phyloP scores from a whole-genome alignment of 2,329 filamentous ascomycete species.

The Sarocladiaceae sp. region DNA sequence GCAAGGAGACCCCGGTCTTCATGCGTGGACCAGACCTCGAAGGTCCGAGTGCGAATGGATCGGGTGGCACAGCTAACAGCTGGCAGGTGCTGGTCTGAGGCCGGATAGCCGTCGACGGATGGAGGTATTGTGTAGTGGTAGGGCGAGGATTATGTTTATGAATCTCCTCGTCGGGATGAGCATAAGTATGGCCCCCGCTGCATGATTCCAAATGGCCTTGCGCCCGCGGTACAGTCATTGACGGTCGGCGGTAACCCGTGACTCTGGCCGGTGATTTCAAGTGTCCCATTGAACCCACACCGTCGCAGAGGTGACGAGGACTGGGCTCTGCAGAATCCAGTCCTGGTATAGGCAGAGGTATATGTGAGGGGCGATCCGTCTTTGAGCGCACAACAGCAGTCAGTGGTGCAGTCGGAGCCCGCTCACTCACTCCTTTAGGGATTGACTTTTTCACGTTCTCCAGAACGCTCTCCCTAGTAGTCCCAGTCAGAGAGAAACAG shows the following conservation, averaged over 20 bases:
- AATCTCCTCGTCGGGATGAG: conserved; percentile 17
- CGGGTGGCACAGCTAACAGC: background rate
- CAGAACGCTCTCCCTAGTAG: conserved; percentile 8
- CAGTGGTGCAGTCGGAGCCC: background rate
- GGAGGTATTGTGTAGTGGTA: conserved; percentile 1
- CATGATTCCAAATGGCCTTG: background rate
- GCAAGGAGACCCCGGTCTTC: background rate
- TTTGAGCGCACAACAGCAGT: background rate
- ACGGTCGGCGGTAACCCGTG: conserved; percentile 11
- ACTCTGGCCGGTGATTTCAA: conserved; percentile 1
- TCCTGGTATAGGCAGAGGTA: background rate
- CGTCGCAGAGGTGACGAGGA: conserved; percentile 2
- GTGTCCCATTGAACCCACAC: background rate
- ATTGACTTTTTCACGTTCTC: conserved; percentile 6
- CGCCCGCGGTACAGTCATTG: conserved; percentile 10
- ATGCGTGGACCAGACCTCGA: background rate
- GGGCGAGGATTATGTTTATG: conserved; percentile 3
- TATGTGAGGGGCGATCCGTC: background rate
- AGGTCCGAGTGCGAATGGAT: background rate
- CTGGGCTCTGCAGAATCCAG: background rate
- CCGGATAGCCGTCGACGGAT: background rate
- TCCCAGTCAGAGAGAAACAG: conserved; percentile 17
- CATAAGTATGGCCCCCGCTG: conserved; percentile 10
- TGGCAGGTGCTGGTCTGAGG: background rate
- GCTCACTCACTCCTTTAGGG: background rate